Evolutionary conservation across 2,329 filamentous ascomycete genomes (phyloP), one percentile per base, ranked within the genome.

Genomic region (Emmonsia crescens): DNA sequence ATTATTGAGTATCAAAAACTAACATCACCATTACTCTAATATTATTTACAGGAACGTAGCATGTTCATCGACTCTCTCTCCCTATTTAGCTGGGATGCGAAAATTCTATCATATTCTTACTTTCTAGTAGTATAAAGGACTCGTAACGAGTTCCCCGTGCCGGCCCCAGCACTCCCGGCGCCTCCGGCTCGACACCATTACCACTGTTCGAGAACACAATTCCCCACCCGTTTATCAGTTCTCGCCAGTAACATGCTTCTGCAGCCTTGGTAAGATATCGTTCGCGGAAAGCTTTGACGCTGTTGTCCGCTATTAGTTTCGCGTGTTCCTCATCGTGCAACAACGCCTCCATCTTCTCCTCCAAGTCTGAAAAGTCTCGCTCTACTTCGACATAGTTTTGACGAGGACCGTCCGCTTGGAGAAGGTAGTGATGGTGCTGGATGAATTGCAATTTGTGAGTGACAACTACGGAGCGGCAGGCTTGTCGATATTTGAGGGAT

Each of bases 321-420:
- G 79, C 78, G 10, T 71, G 68, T 2, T 71, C 66, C 4, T 72
- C 72, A 61, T 80, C 66, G 8, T 63, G 63, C 29, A 77, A 66
- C 5, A 80, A 67, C 4, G 71, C 69, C 3, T 76, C 62, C 60
- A 78, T 73, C 46, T 72, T 75, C 8, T 70, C 65, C 2, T 69
- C 64, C 63, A 84, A 76, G 65, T 87, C 83, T 65, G 81, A 81
- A 70, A 85, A 87, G 68, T 82, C 77, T 16, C 75, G 71, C 60
- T 77, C 70, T 3, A 81, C 78, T 62, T 77, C 72, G 38, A 81
- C 74, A 52, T 74, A 79, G 66, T 81, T 81, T 65, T 80, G 78
- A 10, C 77, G 66, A 2, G 77, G 74, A 0, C 79, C 79, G 12
- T 68, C 68, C 16, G 75, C 64, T 8, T 74, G 68, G 27, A 81